Evolutionary conservation across 1,284 basidiomycete genomes (phyloP).

Genomic region (Fomitiporia mediterranea): DNA sequence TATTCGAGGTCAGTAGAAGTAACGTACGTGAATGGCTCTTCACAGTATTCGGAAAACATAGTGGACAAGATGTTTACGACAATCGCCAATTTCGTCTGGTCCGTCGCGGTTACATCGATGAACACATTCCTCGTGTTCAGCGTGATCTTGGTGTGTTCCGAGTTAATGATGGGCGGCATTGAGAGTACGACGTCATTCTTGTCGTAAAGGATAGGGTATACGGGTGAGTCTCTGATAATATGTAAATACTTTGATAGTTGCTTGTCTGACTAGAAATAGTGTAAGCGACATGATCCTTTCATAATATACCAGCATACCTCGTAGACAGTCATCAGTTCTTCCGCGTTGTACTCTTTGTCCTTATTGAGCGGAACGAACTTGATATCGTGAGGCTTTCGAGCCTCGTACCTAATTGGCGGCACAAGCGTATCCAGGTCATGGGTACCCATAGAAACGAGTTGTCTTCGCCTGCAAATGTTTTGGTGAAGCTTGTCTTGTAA

Average conservation of each 20-base stretch:
- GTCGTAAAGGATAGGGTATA: conserved; percentile 98
- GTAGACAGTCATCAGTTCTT: conserved; percentile 85
- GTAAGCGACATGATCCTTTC: not conserved
- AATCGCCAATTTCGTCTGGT: conserved; percentile 93
- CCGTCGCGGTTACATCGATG: conserved; percentile 97
- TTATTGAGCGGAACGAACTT: conserved; percentile 86
- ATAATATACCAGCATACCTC: conserved; percentile 52
- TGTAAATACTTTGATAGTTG: conserved; percentile 86
- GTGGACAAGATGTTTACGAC: conserved; percentile 92
- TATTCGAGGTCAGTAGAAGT: not conserved
- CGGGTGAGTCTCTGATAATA: conserved; percentile 92
- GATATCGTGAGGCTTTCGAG: conserved; percentile 83
- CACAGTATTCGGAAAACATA: conserved; percentile 98
- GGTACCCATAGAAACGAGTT: conserved; percentile 95
- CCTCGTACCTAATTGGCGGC: conserved; percentile 90
- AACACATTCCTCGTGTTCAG: conserved; percentile 93
- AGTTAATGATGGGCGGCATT: conserved; percentile 99
- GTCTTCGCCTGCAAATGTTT: conserved; percentile 88
- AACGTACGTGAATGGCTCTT: conserved; percentile 83
- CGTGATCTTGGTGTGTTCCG: conserved; percentile 95
- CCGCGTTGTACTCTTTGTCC: conserved; percentile 68
- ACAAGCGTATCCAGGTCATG: conserved; percentile 93
- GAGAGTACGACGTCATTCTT: conserved; percentile 82
- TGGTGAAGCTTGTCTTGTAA: conserved; percentile 98
- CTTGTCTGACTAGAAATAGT: conserved; percentile 71